Evolutionary conservation across 257 asterid genomes (phyloP), one percentile per base, ranked within the genome.

Genomic region (Agastache rugosa): DNA sequence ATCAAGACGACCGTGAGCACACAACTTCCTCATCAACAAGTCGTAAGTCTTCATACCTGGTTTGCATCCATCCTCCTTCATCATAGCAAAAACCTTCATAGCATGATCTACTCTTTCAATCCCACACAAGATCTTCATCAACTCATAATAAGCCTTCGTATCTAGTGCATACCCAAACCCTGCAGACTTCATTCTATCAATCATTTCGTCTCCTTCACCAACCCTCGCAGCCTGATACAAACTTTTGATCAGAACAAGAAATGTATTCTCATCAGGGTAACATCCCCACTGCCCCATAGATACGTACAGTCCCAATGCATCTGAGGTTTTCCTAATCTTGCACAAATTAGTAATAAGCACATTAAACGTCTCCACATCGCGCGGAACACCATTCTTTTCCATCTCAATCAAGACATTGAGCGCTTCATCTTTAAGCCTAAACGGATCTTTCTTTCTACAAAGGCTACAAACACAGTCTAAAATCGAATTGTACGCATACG

Each of bases 171-270:
- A 85, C 47, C 89, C 92, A 75, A 64, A 92, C 16, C 98, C 96
- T 1, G 93, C 90, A 35, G 99, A 95, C 77, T 88, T 95, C 98
- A 92, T 92, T 66, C 90, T 87, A 81, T 92, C 99, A 11, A 95
- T 90, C 97, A 95, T 89, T 81, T 95, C 97, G 47, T 92, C 99
- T 0, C 98, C 99, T 70, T 95, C 97, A 2, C 89, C 96, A 12
- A 90, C 79, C 58, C 98, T 75, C 2, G 94, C 99, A 19, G 99
- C 96, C 83, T 88, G 97, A 83, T 89, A 95, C 72, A 95, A 80
- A 81, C 97, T 92, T 91, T 86, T 90, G 63, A 83, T 87, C 37
- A 95, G 81, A 72, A 86, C 85, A 64, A 90, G 79, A 78, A 83
- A 90, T 0, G 96, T 90, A 3, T 86, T 82, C 53, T 89, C 91